These are phyloP conservation scores for Piper betle DNA, from an alignment of 164 flowering plant genomes.

Conservation along the genomic window DNA sequence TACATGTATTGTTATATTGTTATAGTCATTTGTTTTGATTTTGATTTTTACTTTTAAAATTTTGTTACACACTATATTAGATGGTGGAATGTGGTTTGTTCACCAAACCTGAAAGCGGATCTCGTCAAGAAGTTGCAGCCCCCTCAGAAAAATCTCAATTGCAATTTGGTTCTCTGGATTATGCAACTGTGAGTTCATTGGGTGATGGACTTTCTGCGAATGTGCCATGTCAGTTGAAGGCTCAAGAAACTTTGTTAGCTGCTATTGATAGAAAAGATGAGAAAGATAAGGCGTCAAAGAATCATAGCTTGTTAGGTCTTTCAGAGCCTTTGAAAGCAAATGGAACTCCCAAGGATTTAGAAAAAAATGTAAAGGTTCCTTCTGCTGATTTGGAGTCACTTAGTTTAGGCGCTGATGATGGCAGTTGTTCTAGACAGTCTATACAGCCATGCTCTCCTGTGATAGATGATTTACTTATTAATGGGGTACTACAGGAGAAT, in stretches of 20 bases:
- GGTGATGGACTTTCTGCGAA: conserved; percentile 4
- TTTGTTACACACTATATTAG: conserved; percentile 14
- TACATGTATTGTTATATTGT: neutral
- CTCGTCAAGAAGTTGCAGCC: conserved; percentile 18
- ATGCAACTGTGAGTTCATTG: conserved; percentile 24
- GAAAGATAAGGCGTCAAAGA: conserved; percentile 5
- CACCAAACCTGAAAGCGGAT: conserved; percentile 61
- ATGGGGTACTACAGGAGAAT: conserved; percentile 11
- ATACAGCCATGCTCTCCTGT: conserved; percentile 2
- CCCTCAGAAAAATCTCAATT: conserved; percentile 23
- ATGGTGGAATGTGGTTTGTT: conserved; percentile 67
- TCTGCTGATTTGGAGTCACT: conserved; percentile 8
- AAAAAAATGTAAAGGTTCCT: conserved; percentile 8
- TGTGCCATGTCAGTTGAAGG: neutral
- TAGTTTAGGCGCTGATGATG: conserved; percentile 13
- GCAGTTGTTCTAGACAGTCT: conserved; percentile 10
- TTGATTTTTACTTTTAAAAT: neutral
- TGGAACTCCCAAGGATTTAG: conserved; percentile 19
- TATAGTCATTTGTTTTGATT: neutral
- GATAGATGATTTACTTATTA: conserved; percentile 4
- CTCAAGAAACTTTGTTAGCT: neutral
- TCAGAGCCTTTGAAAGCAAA: conserved; percentile 21
- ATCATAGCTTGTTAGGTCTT: conserved; percentile 6
- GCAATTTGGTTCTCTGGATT: conserved; percentile 47
- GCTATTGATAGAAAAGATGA: neutral